phyloP scores from a whole-genome alignment of 1,139 yeast species.

The Yamadazyma buinensis region DNA sequence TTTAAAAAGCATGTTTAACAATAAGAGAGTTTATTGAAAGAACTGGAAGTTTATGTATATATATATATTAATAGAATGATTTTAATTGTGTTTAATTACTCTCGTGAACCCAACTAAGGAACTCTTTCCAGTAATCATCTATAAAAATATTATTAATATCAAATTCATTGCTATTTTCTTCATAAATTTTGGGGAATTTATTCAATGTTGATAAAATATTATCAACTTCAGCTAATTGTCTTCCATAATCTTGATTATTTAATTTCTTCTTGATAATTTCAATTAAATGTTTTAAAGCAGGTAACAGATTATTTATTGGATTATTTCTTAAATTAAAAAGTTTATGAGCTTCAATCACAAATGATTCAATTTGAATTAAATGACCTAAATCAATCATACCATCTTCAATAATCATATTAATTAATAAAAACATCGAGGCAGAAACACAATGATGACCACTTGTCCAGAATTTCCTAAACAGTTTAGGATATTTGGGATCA shows the following conservation, averaged over 20 bases:
- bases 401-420: constrained; percentile 10
- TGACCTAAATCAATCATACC: constrained; percentile 1
- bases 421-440: constrained; percentile 12
- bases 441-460: constrained; percentile 11
- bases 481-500: constrained; percentile 8
- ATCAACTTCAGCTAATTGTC: constrained; percentile 8
- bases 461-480: constrained; percentile 14
- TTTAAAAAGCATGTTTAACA: too few relatives aligned
- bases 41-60: too few relatives aligned
- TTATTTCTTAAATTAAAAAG: neutral
- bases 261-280: constrained; percentile 7
- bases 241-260: constrained; percentile 5
- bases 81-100: too few relatives aligned
- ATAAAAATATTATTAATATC: neutral
- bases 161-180: constrained; percentile 1
- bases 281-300: constrained; percentile 6
- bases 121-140: constrained; percentile 11
- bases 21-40: too few relatives aligned
- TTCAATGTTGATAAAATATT: constrained; percentile 3
- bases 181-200: constrained; percentile 8
- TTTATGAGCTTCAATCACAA: constrained; percentile 1
- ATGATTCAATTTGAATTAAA: constrained; percentile 5
- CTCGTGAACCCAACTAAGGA: constrained; percentile 7
- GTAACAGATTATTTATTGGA: constrained; percentile 5
- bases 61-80: too few relatives aligned